These are phyloP conservation scores for Pelargonium myrrhifolium DNA, from an alignment of 441 rosid species.

Conservation along the genomic window DNA sequence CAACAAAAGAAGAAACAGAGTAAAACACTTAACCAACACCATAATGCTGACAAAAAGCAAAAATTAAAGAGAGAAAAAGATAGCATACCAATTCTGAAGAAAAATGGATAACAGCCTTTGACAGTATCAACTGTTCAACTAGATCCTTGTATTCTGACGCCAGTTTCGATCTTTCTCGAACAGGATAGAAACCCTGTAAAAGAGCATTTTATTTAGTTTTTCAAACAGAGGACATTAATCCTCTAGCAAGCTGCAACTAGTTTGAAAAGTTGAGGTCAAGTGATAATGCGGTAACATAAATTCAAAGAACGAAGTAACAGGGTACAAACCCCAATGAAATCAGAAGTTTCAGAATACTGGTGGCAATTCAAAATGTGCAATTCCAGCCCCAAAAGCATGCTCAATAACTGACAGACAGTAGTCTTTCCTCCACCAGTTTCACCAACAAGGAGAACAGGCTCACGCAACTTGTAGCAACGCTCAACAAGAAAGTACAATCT, in stretches of 20 bases:
- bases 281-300: neutral
- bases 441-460: conserved; percentile 98
- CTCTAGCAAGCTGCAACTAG: neutral
- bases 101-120: conserved; percentile 40
- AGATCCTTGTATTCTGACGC: conserved; percentile 45
- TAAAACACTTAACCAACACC: conserved; percentile 7
- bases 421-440: conserved; percentile 99
- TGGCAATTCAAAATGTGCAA: conserved; percentile 96
- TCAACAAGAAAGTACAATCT: conserved; percentile 77
- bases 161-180: conserved; percentile 85
- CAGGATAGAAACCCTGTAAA: conserved; percentile 86
- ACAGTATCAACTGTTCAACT: conserved; percentile 50
- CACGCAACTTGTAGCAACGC: conserved; percentile 75
- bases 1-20: conserved; percentile 21
- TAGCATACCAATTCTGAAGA: conserved; percentile 42
- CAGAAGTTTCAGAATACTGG: conserved; percentile 95
- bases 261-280: conserved; percentile 6
- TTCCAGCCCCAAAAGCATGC: conserved; percentile 43
- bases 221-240: conserved; percentile 13
- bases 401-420: conserved; percentile 82
- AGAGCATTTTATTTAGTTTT: conserved; percentile 13
- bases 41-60: neutral
- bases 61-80: conserved; percentile 3
- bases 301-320: conserved; percentile 3
- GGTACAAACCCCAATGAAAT: conserved; percentile 85